Evolutionary conservation across 768 basidiomycete species (phyloP).

Genomic region (Lentinus tigrinus): DNA sequence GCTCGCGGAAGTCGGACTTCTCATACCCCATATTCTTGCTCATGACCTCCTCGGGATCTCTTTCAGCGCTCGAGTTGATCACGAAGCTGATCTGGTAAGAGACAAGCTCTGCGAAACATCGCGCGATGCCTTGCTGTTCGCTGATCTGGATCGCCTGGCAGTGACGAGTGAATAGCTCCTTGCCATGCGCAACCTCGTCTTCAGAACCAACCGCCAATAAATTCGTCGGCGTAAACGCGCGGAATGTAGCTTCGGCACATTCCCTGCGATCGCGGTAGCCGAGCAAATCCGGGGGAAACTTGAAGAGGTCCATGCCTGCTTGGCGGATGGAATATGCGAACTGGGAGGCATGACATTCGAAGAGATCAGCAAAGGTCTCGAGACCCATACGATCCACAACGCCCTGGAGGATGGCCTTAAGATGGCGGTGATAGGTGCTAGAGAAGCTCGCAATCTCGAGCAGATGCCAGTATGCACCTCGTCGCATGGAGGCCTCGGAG

Average conservation of each 20-base stretch:
- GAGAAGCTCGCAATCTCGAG: conserved; percentile 62
- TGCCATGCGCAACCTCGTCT: conserved; percentile 36
- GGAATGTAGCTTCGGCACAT: conserved; percentile 67
- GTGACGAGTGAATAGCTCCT: conserved; percentile 53
- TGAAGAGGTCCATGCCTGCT: conserved; percentile 47
- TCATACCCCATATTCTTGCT: conserved; percentile 32
- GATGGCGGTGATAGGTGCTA: conserved; percentile 37
- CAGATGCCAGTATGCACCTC: conserved; percentile 86
- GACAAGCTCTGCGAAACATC: conserved; percentile 70
- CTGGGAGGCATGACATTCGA: conserved; percentile 76
- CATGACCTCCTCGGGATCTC: conserved; percentile 37
- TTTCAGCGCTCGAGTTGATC: conserved; percentile 33
- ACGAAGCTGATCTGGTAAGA: conserved; percentile 56
- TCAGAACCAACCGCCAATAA: conserved; percentile 43
- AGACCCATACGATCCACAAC: conserved; percentile 72
- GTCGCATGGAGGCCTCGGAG: conserved; percentile 69
- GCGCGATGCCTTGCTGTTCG: conserved; percentile 47
- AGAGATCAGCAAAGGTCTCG: conserved; percentile 56
- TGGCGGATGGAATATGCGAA: conserved; percentile 66
- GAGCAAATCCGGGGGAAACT: conserved; percentile 67
- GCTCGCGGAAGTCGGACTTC: conserved; percentile 33
- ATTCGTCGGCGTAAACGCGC: conserved; percentile 64
- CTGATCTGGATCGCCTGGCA: conserved; percentile 59
- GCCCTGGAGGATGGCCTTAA: conserved; percentile 54
- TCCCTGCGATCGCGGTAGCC: conserved; percentile 71